These are phyloP conservation scores for Colletotrichum costaricense DNA, from an alignment of 2,329 filamentous ascomycete species.

Conservation along the genomic window DNA sequence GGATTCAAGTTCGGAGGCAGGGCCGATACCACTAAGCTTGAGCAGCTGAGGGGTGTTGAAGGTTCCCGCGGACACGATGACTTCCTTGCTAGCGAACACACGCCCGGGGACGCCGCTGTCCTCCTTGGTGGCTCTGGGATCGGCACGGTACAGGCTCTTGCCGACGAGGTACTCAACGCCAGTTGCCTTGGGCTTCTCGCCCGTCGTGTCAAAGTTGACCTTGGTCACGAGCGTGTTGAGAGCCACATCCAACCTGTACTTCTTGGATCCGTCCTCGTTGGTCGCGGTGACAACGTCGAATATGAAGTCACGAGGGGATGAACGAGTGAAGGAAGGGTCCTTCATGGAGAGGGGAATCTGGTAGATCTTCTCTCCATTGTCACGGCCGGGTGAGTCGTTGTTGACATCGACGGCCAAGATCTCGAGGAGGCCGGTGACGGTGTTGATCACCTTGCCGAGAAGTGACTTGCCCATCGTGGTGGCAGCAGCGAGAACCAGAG, in stretches of 20 bases:
- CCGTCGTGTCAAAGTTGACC: conserved; percentile 47
- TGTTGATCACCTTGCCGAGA: conserved; percentile 5
- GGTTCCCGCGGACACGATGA: conserved; percentile 60
- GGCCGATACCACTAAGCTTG: conserved; percentile 58
- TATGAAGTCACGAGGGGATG: conserved; percentile 59
- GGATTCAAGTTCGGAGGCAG: conserved; percentile 51
- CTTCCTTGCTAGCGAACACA: conserved; percentile 51
- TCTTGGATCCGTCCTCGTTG: conserved; percentile 50
- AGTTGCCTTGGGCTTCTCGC: conserved; percentile 46
- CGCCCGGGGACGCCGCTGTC: neutral
- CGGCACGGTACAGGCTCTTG: conserved; percentile 54
- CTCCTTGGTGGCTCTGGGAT: conserved; percentile 47
- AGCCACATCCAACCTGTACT: conserved; percentile 49
- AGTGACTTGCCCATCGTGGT: conserved; percentile 19
- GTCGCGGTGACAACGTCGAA: conserved; percentile 42
- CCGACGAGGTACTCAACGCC: conserved; percentile 55
- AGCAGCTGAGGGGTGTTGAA: conserved; percentile 64
- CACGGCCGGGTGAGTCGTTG: conserved; percentile 2
- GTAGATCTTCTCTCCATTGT: conserved; percentile 25
- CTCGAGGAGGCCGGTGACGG: conserved; percentile 2
- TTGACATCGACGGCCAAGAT: conserved; percentile 11
- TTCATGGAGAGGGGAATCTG: conserved; percentile 59
- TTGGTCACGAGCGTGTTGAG: conserved; percentile 51
- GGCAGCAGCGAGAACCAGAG: conserved; percentile 21
- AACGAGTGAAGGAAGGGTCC: conserved; percentile 53